These are phyloP conservation scores for Heliamphora pulchella DNA, from an alignment of 179 eudicot species.

Conservation along the genomic window DNA sequence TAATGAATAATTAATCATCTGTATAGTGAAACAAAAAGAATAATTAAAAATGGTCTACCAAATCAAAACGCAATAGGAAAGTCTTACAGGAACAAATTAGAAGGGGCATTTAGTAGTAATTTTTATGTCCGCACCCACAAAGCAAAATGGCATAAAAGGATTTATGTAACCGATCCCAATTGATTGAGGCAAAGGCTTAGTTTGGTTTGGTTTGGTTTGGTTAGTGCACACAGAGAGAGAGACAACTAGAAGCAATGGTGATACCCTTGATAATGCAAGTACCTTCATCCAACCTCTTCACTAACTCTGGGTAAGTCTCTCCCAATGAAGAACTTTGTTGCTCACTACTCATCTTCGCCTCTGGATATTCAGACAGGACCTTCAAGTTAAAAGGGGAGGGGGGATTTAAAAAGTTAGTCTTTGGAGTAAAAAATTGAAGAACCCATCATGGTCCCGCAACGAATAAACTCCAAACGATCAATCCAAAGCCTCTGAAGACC, in stretches of 20 bases:
- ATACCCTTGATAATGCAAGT: slow-evolving; percentile 16
- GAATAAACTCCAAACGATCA: background rate
- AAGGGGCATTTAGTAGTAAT: background rate
- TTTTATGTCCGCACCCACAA: background rate
- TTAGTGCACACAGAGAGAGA: background rate
- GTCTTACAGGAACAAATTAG: background rate
- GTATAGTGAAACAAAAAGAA: background rate
- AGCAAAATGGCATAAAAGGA: too few species aligned
- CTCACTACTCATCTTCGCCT: slow-evolving; percentile 47
- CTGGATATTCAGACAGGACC: slow-evolving; percentile 77
- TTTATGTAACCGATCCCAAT: too few species aligned
- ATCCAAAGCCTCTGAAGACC: background rate
- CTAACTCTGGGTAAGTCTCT: slow-evolving; percentile 52
- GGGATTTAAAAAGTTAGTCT: background rate
- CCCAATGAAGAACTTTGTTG: slow-evolving; percentile 50
- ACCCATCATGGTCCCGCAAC: background rate
- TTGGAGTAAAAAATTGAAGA: slow-evolving; percentile 6
- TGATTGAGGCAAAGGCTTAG: too few species aligned
- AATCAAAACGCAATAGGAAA: background rate
- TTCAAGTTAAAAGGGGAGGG: slow-evolving; percentile 14
- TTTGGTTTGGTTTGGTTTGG: too few species aligned
- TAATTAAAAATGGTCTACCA: background rate
- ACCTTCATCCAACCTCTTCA: slow-evolving; percentile 79
- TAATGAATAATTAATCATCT: background rate
- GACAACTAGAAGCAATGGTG: background rate